phyloP scores from a whole-genome alignment of 306 rosid species.

The Aeschynomene evenia region DNA sequence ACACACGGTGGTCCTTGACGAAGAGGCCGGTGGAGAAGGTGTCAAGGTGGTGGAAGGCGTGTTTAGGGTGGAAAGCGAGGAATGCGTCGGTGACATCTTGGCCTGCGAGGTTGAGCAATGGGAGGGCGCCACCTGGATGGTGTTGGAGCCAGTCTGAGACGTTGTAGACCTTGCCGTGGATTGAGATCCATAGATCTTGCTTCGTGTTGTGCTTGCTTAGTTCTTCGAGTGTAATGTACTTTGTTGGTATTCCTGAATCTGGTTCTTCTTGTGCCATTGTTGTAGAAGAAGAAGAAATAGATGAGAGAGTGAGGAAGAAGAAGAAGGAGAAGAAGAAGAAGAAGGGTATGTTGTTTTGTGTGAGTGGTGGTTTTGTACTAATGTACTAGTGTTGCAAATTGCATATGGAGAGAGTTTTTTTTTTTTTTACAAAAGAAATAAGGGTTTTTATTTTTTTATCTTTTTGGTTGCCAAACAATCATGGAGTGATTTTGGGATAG shows the following conservation, averaged over 20 bases:
- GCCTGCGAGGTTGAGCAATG: constrained; percentile 68
- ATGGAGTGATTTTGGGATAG: not conserved
- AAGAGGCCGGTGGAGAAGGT: constrained; percentile 46
- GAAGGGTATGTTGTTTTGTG: not conserved
- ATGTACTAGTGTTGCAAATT: not conserved
- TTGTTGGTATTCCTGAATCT: not conserved
- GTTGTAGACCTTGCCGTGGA: constrained; percentile 70
- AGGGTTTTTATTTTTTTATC: no score
- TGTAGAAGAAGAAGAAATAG: no score
- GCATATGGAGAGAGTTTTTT: not conserved
- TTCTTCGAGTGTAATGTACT: constrained; percentile 33
- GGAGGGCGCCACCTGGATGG: constrained; percentile 77
- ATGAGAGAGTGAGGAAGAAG: not conserved
- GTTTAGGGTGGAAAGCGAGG: constrained; percentile 65
- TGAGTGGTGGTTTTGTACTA: not conserved
- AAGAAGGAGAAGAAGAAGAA: not conserved
- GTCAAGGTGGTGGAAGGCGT: constrained; percentile 47
- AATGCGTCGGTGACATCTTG: constrained; percentile 81
- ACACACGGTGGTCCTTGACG: constrained; percentile 53
- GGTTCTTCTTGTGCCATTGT: not conserved
- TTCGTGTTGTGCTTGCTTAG: constrained; percentile 35
- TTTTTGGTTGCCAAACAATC: not conserved
- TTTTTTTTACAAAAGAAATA: no score
- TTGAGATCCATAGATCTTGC: constrained; percentile 72
- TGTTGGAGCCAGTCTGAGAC: constrained; percentile 53